Evolutionary conservation across 208 protist species (phyloP), one percentile per base, ranked within the genome.

Genomic region (Wallacemonas sp.): DNA sequence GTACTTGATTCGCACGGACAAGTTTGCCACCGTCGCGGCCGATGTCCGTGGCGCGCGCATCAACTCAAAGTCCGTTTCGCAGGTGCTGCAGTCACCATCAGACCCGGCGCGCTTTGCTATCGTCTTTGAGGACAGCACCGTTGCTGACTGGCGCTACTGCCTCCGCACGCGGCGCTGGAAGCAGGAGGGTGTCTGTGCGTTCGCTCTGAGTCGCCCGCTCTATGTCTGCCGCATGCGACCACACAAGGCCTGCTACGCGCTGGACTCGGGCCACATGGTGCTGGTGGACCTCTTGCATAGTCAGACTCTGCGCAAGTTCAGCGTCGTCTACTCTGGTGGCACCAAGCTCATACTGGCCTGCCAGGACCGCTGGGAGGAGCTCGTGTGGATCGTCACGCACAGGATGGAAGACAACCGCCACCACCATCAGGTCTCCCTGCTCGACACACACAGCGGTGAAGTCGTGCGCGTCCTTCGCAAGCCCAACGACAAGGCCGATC

Each of bases 381-480:
- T 75, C 23, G 80, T 92, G 33, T 95, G 89, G 89, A 71, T 92
- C 17, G 89, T 90, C 11, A 87, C 85, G 11, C 65, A 89, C 76
- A 81, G 84, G 47, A 49, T 58, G 19, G 69, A 65, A 29, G 76
- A 85, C 52, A 56, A 56, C 30, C 74, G 72, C 47, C 75, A 95
- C 60, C 80, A 86, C 55, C 85, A 89, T 61, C 89, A 95, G 39
- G 84, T 95, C 21, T 87, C 85, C 1, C 78, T 95, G 14, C 74
- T 95, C 44, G 79, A 92, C 60, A 84, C 73, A 23, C 81, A 79
- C 36, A 92, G 76, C 65, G 89, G 89, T 8, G 81, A 87, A 52
- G 78, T 91, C 21, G 65, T 88, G 47, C 72, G 74, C 19, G 73
- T 92, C 1, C 67, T 95, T 62, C 83, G 88, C 29, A 83, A 82